Percentiles rank a stretch among this genome's conserved stretches.
phyloP scores from a whole-genome alignment of 305 asterid genomes.

The Petunia hybrid region DNA sequence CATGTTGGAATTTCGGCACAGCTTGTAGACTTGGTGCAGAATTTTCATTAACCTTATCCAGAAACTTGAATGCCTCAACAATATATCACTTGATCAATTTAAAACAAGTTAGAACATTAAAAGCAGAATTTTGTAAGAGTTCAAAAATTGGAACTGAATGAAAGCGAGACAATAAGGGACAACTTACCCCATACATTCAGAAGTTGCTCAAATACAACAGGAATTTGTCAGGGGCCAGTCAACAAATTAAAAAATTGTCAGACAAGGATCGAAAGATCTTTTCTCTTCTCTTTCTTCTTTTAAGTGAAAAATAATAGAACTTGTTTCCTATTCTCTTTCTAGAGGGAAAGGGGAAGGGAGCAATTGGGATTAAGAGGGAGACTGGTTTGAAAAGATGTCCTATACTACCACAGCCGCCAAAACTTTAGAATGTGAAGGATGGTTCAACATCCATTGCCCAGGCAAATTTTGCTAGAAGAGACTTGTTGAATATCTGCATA shows the following conservation, averaged over 20 bases:
- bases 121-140: neutral
- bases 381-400: constrained; percentile 15
- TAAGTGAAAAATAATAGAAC: constrained; percentile 10
- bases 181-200: constrained; percentile 33
- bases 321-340: constrained; percentile 37
- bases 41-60: neutral
- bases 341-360: constrained; percentile 36
- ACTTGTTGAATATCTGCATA: constrained; percentile 93
- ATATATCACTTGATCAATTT: neutral
- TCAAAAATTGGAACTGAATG: neutral
- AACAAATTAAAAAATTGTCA: constrained; percentile 14
- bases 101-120: constrained; percentile 20
- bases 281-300: neutral
- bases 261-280: constrained; percentile 17
- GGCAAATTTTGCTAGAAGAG: constrained; percentile 89
- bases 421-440: constrained; percentile 71
- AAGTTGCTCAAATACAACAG: constrained; percentile 30
- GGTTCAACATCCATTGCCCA: constrained; percentile 99
- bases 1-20: neutral
- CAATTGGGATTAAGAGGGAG: constrained; percentile 10
- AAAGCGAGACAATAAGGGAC: constrained; percentile 19
- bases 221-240: constrained; percentile 7
- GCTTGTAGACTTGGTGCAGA: constrained; percentile 2
- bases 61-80: constrained; percentile 18
- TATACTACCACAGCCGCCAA: constrained; percentile 38